Base-by-base conservation (phyloP, 495 filamentous ascomycete species). In the Astrothelium subdiscretum region DNA sequence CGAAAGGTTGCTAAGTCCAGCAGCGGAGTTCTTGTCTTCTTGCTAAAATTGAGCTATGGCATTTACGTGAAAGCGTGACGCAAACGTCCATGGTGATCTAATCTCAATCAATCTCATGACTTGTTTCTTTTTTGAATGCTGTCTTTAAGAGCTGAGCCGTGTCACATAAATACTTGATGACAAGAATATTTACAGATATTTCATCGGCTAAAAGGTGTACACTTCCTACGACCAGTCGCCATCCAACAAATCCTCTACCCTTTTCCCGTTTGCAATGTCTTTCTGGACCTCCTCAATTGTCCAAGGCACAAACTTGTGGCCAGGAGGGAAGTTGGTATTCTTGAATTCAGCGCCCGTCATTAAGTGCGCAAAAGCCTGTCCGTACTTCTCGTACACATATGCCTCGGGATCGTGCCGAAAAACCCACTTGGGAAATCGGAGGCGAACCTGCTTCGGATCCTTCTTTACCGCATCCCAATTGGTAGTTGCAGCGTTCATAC, bases 321-420 rank as follows among this genome's bases (percentile, higher is more conserved):
- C 67, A 6, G 66, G 66, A 11, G 67, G 67, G 52, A 61, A 64
- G 59, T 69, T 69, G 13, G 66, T 60, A 32, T 65, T 62, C 65
- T 67, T 12, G 32, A 67, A 31, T 8, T 57, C 31, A 10, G 54
- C 58, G n/a, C 62, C 62, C 15, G 32, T 13, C 26, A 43, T 57
- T 8, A 65, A 31, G 24, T 38, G 31, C 24, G n/a, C 59, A 24
- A 65, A 35, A 11, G 75, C 76, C 62, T 76, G 72, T 44, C 68
- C 70, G 51, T 81, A 84, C 54, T 82, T 76, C 60, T 81, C 76
- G 58, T 83, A 79, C 5, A 78, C 76, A 66, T 85, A 84, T 60
- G 69, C 70, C 74, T 88, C 85, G 18, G 83, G 78, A 63, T 88
- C 85, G 70, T 84, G 83, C 24, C 72, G 75, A 57, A 83, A 72